These are phyloP conservation scores for Pichia sp. DNA, from an alignment of 1,139 yeast genomes.

Conservation along the genomic window DNA sequence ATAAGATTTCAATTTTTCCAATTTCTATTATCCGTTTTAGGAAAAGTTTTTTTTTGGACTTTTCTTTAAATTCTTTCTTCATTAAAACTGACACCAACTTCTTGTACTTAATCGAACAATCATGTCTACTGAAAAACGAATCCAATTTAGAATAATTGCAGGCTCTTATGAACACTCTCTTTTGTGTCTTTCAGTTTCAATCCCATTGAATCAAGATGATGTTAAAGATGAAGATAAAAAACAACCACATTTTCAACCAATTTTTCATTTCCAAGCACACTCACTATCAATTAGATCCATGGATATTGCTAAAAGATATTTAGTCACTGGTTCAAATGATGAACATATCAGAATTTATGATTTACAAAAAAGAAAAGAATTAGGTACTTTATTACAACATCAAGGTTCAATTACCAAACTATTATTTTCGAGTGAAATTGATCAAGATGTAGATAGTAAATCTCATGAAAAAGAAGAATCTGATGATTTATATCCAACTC, in stretches of 20 bases:
- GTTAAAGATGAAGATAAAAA: slow-evolving; percentile 25
- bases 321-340: slow-evolving; percentile 93
- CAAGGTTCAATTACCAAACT: slow-evolving; percentile 81
- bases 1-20: not conserved
- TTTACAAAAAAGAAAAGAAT: slow-evolving; percentile 85
- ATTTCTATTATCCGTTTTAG: not conserved
- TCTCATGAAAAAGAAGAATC: slow-evolving; percentile 19
- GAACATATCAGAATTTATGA: slow-evolving; percentile 94
- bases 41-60: not conserved
- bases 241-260: slow-evolving; percentile 74
- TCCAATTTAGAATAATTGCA: slow-evolving; percentile 66
- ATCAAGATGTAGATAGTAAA: slow-evolving; percentile 3
- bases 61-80: not conserved
- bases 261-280: slow-evolving; percentile 95
- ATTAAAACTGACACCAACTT: not conserved
- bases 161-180: slow-evolving; percentile 96
- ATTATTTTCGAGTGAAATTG: slow-evolving; percentile 52
- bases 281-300: slow-evolving; percentile 78
- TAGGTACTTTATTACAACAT: slow-evolving; percentile 85
- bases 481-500: slow-evolving; percentile 21
- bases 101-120: no score
- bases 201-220: slow-evolving; percentile 30
- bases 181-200: slow-evolving; percentile 68
- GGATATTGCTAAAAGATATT: slow-evolving; percentile 75
- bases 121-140: slow-evolving; percentile 9